Conservation (phyloP, 108 stramenopile species). For the Cylindrotheca closterium region DNA sequence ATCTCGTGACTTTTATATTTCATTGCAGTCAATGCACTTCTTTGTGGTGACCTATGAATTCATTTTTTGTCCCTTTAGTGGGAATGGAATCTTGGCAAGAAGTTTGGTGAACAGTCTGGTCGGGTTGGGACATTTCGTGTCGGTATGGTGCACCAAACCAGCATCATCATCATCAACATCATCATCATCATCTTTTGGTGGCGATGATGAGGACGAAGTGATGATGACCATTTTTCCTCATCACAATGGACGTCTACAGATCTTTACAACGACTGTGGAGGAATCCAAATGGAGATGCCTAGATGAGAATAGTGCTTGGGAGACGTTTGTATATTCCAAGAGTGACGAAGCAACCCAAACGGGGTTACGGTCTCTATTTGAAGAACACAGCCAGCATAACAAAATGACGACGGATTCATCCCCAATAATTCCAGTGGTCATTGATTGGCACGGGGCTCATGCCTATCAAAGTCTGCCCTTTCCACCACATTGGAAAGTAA, state of each 20-base stretch:
- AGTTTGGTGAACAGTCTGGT: constrained; percentile 35
- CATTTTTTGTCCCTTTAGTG: constrained; percentile 4
- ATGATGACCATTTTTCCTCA: constrained; percentile 2
- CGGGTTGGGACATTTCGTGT: constrained; percentile 17
- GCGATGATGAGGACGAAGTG: constrained; percentile 1
- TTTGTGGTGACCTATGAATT: not conserved
- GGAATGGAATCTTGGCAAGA: constrained; percentile 48
- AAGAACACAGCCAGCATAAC: too few relatives aligned
- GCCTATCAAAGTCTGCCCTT: constrained; percentile 16
- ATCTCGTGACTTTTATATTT: too few relatives aligned
- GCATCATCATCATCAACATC: too few relatives aligned
- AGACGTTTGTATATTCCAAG: constrained; percentile 24
- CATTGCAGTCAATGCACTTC: not conserved
- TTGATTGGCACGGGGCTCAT: constrained; percentile 28
- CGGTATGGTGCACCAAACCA: constrained; percentile 45
- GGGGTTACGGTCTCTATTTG: too few relatives aligned
- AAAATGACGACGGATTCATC: not conserved
- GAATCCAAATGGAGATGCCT: constrained; percentile 35
- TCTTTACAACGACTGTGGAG: constrained; percentile 24
- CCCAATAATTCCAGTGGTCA: not conserved
- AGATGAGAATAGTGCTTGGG: constrained; percentile 36
- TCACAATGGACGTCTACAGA: constrained; percentile 7
- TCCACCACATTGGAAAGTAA: constrained; percentile 5
- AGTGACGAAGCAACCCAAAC: not conserved
- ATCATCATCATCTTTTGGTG: not conserved